Evolutionary conservation across 169 alveolate genomes (phyloP).

Genomic region (Cryptosporidium muris): DNA sequence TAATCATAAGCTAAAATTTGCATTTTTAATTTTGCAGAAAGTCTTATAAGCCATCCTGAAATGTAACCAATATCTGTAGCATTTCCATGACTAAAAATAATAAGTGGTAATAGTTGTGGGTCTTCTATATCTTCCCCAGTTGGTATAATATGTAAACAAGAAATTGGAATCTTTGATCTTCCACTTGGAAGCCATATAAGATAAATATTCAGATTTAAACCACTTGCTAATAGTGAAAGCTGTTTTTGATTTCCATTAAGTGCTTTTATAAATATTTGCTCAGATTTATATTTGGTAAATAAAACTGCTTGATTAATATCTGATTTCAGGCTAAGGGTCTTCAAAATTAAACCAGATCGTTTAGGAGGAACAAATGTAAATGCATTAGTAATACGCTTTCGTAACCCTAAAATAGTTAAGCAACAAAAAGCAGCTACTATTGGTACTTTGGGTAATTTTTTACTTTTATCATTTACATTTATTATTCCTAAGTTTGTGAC

Average conservation of each 20-base stretch:
- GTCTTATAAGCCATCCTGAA: conserved; percentile 31
- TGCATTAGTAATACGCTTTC: conserved; percentile 21
- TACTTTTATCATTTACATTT: background rate
- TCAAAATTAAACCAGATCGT: conserved; percentile 29
- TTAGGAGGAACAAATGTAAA: conserved; percentile 66
- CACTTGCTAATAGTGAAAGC: conserved; percentile 28
- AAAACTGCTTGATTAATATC: conserved; percentile 24
- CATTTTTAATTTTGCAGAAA: conserved; percentile 27
- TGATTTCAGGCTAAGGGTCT: conserved; percentile 2
- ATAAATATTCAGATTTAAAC: conserved; percentile 28
- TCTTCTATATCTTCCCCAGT: background rate
- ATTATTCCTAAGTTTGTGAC: background rate
- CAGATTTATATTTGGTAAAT: conserved; percentile 28
- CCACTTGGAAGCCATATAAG: conserved; percentile 63
- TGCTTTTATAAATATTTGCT: conserved; percentile 26
- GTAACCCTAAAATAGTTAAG: conserved; percentile 32
- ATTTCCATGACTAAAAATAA: conserved; percentile 63
- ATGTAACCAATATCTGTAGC: conserved; percentile 57
- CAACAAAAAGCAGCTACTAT: conserved; percentile 60
- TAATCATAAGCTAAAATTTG: conserved; percentile 66
- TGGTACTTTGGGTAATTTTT: conserved; percentile 50
- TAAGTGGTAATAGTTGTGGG: conserved; percentile 1
- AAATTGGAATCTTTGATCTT: conserved; percentile 56
- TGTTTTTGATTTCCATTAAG: conserved; percentile 20
- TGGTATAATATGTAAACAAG: conserved; percentile 42